Percentiles rank a stretch among this genome's conserved stretches.
These are phyloP conservation scores for Herpetomonas samuelpessoai DNA, from an alignment of 208 protist genomes.

Conservation along the genomic window DNA sequence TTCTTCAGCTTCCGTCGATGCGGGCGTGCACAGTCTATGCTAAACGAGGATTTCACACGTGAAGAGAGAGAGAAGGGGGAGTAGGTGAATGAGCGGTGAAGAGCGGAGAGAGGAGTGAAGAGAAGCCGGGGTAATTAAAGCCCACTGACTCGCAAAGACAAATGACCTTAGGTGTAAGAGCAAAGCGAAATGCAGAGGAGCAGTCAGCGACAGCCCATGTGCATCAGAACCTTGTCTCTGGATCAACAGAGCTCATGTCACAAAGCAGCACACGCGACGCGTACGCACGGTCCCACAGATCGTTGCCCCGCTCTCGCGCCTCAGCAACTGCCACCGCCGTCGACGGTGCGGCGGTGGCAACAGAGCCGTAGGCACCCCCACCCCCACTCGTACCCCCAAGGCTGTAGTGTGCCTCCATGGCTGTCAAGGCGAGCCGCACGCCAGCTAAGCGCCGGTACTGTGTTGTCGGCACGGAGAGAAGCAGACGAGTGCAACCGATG, in stretches of 20 bases:
- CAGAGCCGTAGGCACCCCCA: no score
- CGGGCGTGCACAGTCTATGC: no score
- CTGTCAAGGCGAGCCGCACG: constrained; percentile 19
- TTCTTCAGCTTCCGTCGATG: no score
- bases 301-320: constrained; percentile 18
- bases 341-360: background rate
- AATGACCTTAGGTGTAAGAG: background rate
- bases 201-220: background rate
- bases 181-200: constrained; percentile 3
- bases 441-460: constrained; percentile 22
- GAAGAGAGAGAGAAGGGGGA: no score
- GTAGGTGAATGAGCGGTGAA: no score
- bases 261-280: constrained; percentile 26
- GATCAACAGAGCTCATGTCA: constrained; percentile 31
- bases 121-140: constrained; percentile 11
- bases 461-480: constrained; percentile 22
- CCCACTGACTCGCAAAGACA: constrained; percentile 8
- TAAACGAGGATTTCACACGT: no score
- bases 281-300: constrained; percentile 32
- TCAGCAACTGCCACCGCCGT: constrained; percentile 1
- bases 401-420: constrained; percentile 13
- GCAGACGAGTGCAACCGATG: constrained; percentile 23
- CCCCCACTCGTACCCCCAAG: no score
- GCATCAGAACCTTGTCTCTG: constrained; percentile 23
- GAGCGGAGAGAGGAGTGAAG: background rate